Conservation (phyloP, 1,139 yeast genomes). For the Pneumocystis canis region DNA sequence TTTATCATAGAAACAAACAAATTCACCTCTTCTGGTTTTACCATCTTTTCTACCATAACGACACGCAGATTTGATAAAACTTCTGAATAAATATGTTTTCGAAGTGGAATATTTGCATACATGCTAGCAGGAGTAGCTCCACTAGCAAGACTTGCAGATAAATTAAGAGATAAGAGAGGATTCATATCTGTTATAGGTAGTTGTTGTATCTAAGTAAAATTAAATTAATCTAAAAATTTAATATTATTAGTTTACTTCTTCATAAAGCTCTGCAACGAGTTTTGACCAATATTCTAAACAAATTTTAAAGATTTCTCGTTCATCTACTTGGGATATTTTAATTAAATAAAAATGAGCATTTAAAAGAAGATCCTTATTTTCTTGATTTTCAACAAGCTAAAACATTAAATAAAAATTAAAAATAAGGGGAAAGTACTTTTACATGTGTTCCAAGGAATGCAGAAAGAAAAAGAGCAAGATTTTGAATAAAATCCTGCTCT, state of each 20-base stretch:
- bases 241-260: constrained; percentile 31
- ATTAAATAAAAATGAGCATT: constrained; percentile 69
- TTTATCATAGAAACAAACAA: background rate
- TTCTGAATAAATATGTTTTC: constrained; percentile 68
- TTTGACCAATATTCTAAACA: constrained; percentile 89
- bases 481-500: constrained; percentile 91
- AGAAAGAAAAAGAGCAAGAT: constrained; percentile 82
- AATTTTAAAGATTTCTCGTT: constrained; percentile 87
- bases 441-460: constrained; percentile 73
- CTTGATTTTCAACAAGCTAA: constrained; percentile 49
- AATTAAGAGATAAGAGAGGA: constrained; percentile 55
- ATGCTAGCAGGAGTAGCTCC: constrained; percentile 82
- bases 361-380: constrained; percentile 44
- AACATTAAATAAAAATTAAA: background rate
- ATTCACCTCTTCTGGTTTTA: constrained; percentile 85
- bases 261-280: constrained; percentile 64
- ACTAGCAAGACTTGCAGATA: constrained; percentile 31
- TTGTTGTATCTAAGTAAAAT: constrained; percentile 38
- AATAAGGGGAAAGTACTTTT: constrained; percentile 16
- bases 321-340: constrained; percentile 79
- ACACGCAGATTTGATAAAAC: constrained; percentile 69
- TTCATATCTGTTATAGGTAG: constrained; percentile 57
- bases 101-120: constrained; percentile 59
- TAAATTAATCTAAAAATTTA: background rate
- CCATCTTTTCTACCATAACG: constrained; percentile 94